phyloP scores from a whole-genome alignment of 371 early-diverging fungal species.

The Mucor sp. region DNA sequence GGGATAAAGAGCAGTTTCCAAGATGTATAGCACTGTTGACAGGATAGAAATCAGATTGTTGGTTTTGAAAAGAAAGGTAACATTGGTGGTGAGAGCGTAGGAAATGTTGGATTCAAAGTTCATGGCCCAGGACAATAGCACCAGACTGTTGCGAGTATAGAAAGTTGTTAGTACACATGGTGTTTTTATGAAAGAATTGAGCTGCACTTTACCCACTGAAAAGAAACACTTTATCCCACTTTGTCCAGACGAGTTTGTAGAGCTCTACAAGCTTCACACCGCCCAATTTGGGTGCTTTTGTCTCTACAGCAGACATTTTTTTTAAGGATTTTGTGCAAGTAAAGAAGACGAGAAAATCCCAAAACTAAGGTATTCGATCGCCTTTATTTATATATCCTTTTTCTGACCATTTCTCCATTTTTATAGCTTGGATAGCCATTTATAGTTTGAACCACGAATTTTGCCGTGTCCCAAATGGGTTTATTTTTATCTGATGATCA shows the following conservation, averaged over 20 bases:
- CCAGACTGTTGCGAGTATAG: constrained; percentile 13
- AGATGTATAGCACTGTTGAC: constrained; percentile 22
- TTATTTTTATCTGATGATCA: constrained; percentile 21
- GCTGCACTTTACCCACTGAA: constrained; percentile 20
- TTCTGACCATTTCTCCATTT: background rate
- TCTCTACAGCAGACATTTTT: background rate
- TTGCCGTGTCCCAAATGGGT: background rate
- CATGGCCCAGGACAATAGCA: constrained; percentile 28
- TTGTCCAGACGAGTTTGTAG: constrained; percentile 28
- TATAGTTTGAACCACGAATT: background rate
- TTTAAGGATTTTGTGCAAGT: background rate
- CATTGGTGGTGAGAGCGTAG: constrained; percentile 5
- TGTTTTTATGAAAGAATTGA: background rate
- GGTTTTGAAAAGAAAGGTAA: constrained; percentile 16
- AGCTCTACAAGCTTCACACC: constrained; percentile 28
- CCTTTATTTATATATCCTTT: background rate
- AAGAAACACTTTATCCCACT: constrained; percentile 17
- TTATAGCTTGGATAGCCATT: background rate
- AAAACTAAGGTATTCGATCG: background rate
- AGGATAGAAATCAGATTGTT: constrained; percentile 16
- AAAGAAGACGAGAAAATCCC: background rate
- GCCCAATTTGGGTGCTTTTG: background rate
- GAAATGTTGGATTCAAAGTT: constrained; percentile 30
- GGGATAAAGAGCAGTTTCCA: constrained; percentile 28
- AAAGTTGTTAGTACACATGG: background rate